These are phyloP conservation scores for Amoeboaphelidium protococcarum DNA, from an alignment of 371 early-diverging fungal genomes.

Conservation along the genomic window DNA sequence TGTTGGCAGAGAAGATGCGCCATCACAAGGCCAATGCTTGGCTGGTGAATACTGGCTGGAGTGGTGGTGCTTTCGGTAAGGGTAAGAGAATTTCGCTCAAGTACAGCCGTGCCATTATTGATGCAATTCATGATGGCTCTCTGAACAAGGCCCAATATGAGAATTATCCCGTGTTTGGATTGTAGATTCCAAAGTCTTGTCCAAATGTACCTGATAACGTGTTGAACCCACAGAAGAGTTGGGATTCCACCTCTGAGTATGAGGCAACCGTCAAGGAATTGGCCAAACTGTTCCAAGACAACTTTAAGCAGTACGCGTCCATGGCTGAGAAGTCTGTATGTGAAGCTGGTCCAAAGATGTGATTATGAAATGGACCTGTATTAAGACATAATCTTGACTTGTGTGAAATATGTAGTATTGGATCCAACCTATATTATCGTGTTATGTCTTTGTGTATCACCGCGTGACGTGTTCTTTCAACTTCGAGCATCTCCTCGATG, in stretches of 20 bases:
- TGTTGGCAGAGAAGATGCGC: conserved; percentile 83
- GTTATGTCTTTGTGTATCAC: no score
- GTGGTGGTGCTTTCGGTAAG: conserved; percentile 64
- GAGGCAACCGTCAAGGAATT: conserved; percentile 35
- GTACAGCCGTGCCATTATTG: conserved; percentile 87
- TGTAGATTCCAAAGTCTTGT: conserved; percentile 47
- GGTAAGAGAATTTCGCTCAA: conserved; percentile 81
- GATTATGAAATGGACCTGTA: no score
- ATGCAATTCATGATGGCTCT: conserved; percentile 62
- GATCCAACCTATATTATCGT: no score
- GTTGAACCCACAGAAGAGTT: conserved; percentile 35
- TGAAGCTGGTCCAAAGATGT: background rate
- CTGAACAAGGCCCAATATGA: conserved; percentile 51
- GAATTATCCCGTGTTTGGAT: conserved; percentile 8
- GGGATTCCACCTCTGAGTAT: conserved; percentile 31
- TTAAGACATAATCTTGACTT: no score
- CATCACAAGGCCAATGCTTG: conserved; percentile 68
- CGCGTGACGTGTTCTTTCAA: no score
- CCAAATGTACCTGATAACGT: conserved; percentile 55
- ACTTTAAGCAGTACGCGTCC: conserved; percentile 52
- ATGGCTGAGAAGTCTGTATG: background rate
- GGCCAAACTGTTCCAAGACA: conserved; percentile 53
- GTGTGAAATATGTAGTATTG: no score
- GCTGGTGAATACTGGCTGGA: conserved; percentile 97
- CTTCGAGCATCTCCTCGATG: no score